Evolutionary conservation across 1,284 basidiomycete genomes (phyloP).

Genomic region (Agaricales sp.): DNA sequence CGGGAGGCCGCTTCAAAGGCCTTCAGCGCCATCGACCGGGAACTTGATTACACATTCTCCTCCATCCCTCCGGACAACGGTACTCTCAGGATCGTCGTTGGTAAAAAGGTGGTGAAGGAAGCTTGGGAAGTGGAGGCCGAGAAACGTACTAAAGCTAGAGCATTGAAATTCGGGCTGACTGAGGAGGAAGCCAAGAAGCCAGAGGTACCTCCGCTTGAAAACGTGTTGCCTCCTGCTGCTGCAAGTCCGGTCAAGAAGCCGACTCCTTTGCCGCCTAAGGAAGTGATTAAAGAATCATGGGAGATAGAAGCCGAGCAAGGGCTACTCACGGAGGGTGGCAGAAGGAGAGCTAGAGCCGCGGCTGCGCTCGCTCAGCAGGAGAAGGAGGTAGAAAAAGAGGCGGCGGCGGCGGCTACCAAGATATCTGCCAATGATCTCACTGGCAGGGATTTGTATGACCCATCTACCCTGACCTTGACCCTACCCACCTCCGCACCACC

Average conservation of each 20-base stretch:
- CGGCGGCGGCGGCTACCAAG: conserved; percentile 31
- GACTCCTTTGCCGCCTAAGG: conserved; percentile 16
- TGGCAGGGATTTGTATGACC: conserved; percentile 25
- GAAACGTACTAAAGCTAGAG: conserved; percentile 29
- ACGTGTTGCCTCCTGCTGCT: conserved; percentile 8
- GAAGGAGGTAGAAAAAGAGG: conserved; percentile 8
- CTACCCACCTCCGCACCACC: conserved; percentile 52
- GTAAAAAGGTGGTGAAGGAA: conserved; percentile 60
- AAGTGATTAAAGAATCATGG: conserved; percentile 55
- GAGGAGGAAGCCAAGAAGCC: conserved; percentile 4
- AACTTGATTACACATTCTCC: conserved; percentile 42
- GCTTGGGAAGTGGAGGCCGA: conserved; percentile 70
- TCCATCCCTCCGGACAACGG: conserved; percentile 42
- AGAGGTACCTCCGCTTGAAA: conserved; percentile 5
- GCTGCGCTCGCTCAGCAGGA: conserved; percentile 29
- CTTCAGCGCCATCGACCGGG: conserved; percentile 34
- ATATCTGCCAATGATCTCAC: conserved; percentile 22
- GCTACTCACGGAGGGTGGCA: conserved; percentile 59
- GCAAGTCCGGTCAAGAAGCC: conserved; percentile 10
- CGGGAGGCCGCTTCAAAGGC: conserved; percentile 32
- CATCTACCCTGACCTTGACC: conserved; percentile 42
- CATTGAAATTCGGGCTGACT: conserved; percentile 16
- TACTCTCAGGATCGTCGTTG: conserved; percentile 46
- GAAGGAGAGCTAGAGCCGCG: conserved; percentile 47
- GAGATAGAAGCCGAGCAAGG: conserved; percentile 70